Base-by-base conservation (phyloP, 148 eudicot genomes). In the Suaeda aralocaspica region DNA sequence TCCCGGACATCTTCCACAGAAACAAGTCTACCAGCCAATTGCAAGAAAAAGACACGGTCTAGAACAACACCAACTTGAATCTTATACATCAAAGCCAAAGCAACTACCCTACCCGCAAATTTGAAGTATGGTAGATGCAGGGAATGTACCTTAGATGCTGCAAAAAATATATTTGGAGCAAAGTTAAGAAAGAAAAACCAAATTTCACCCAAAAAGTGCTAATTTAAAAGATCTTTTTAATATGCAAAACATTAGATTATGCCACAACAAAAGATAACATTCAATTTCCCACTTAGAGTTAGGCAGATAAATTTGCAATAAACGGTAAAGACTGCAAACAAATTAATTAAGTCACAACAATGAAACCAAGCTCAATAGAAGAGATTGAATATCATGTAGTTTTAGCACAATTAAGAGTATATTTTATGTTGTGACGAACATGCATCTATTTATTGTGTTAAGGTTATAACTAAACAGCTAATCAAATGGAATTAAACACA, bases 111-210 rank as follows among this genome's bases (percentile, higher is more conserved):
- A 51, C 98, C 98, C 50, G 92, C 73, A 77, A 94, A 94, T 63
- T 70, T 78, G 76, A 87, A 94, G 77, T 91, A 94, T 39, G 79
- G 80, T 22, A 79, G 92, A 84, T 89, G 91, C 72, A 86, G 71
- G 13, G 87, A 91, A 60, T 94, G 84, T 62, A 91, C 89, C 84
- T 82, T 87, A 44, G 98, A 94, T 63, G 88, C 98, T 94, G 92
- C 89, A 36, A 36, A 85, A 28, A 77, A 59, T 5, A 69, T n/a
- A 72, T 60, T 24, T 29, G 25, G 52, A 13, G 9, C 24, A 26
- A 28, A 22, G 67, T 8, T 19, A 46, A 42, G 48, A 61, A 25
- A 21, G 13, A 26, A 26, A 48, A 31, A 18, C 70, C 29, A 39
- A 57, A 0, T 57, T 24, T 4, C 24, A 10, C 29, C 67, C 64